Evolutionary conservation across 805 yeast species (phyloP).

Genomic region (Dipodascus geniculatus): DNA sequence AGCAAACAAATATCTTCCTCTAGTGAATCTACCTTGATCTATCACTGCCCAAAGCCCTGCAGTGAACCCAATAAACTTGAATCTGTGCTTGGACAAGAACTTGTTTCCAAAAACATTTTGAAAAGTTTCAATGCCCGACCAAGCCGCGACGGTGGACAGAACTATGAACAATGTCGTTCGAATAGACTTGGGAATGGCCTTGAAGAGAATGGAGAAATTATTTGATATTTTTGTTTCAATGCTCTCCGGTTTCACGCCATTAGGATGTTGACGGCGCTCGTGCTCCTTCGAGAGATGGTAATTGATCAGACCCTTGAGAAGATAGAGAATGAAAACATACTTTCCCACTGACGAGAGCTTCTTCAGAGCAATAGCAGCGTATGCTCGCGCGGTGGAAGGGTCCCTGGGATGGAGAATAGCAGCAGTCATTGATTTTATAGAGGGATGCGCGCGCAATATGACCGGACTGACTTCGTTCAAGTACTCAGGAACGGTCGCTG

Average conservation of each 20-base stretch:
- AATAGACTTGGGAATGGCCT: slow-evolving; percentile 16
- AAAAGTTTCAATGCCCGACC: slow-evolving; percentile 29
- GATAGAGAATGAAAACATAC: slow-evolving; percentile 22
- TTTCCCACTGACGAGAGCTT: slow-evolving; percentile 18
- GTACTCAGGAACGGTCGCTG: slow-evolving; percentile 10
- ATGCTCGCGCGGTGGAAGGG: slow-evolving; percentile 17
- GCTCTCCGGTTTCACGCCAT: not conserved
- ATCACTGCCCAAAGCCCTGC: slow-evolving; percentile 32
- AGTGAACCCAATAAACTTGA: slow-evolving; percentile 28
- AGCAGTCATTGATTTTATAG: slow-evolving; percentile 20
- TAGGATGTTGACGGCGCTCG: not conserved
- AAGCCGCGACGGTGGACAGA: slow-evolving; percentile 26
- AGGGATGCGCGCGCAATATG: slow-evolving; percentile 23
- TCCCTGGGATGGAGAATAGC: slow-evolving; percentile 24
- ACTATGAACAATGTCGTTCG: slow-evolving; percentile 25
- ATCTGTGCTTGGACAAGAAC: slow-evolving; percentile 23
- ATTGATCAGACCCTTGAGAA: slow-evolving; percentile 12
- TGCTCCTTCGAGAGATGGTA: slow-evolving; percentile 3
- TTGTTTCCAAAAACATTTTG: slow-evolving; percentile 24
- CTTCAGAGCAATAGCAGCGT: slow-evolving; percentile 15
- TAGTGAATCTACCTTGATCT: slow-evolving; percentile 22
- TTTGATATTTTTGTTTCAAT: not conserved
- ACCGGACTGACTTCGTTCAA: slow-evolving; percentile 17
- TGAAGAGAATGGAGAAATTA: not conserved
- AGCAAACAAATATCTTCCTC: slow-evolving; percentile 25